Evolutionary conservation across 352 stramenopile species (phyloP).

Genomic region (Sclerospora graminicola): DNA sequence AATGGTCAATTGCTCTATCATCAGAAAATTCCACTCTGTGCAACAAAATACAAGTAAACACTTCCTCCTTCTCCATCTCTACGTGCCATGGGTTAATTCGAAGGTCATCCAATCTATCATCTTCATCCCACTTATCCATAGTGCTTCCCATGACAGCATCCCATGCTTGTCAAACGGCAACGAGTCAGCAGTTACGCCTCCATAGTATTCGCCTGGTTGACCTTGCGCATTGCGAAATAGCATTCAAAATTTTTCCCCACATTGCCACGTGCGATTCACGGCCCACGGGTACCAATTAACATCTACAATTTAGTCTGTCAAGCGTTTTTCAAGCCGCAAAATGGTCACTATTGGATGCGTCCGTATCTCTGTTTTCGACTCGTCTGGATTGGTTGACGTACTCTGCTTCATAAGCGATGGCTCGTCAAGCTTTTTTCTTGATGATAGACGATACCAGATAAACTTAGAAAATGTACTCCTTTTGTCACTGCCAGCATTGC

Average conservation of each 20-base stretch:
- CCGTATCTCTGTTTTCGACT: slow-evolving; percentile 6
- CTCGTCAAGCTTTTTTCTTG: slow-evolving; percentile 13
- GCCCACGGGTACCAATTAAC: slow-evolving; percentile 52
- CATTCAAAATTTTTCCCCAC: slow-evolving; percentile 67
- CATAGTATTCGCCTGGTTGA: slow-evolving; percentile 62
- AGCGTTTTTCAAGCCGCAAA: slow-evolving; percentile 72
- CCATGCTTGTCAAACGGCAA: slow-evolving; percentile 48
- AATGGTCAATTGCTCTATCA: slow-evolving; percentile 82
- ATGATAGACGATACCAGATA: slow-evolving; percentile 45
- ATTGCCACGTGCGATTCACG: slow-evolving; percentile 42
- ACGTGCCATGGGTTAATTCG: slow-evolving; percentile 80
- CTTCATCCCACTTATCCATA: slow-evolving; percentile 79
- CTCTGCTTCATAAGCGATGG: slow-evolving; percentile 10
- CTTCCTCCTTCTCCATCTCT: background rate
- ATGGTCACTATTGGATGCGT: slow-evolving; percentile 40
- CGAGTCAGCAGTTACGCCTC: slow-evolving; percentile 48
- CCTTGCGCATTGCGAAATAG: slow-evolving; percentile 65
- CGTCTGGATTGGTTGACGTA: background rate
- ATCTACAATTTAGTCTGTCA: slow-evolving; percentile 67
- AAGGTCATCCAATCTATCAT: slow-evolving; percentile 70
- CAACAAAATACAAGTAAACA: slow-evolving; percentile 6
- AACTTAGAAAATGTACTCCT: slow-evolving; percentile 30
- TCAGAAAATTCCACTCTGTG: slow-evolving; percentile 33
- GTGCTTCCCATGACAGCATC: slow-evolving; percentile 67
- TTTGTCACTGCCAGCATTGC: slow-evolving; percentile 27